Evolutionary conservation across 192 early-diverging fungal genomes (phyloP).

Genomic region (Entomortierella parvispora): DNA sequence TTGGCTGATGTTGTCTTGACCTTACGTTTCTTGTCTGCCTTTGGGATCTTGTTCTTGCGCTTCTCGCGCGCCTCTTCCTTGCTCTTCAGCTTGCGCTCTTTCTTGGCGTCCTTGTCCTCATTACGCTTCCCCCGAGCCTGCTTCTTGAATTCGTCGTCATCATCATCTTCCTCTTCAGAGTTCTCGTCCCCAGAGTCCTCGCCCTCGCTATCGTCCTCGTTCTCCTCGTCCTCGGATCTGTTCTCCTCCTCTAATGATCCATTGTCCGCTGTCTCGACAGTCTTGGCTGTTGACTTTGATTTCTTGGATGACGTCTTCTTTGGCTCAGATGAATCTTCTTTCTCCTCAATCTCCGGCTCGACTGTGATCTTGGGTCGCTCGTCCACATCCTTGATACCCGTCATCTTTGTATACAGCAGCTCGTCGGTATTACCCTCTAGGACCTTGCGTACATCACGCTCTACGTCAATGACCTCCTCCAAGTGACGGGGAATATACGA

Average conservation of each 20-base stretch:
- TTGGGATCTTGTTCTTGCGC: conserved; percentile 94
- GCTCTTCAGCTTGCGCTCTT: conserved; percentile 83
- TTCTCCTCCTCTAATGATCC: conserved; percentile 45
- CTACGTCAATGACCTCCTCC: conserved; percentile 90
- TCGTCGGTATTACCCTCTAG: conserved; percentile 79
- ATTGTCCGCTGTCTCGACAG: conserved; percentile 21
- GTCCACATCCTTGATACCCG: conserved; percentile 68
- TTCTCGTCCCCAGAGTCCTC: conserved; percentile 54
- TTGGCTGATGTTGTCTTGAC: conserved; percentile 76
- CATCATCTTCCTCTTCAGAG: conserved; percentile 53
- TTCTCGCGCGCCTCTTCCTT: conserved; percentile 94
- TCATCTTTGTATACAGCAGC: conserved; percentile 59
- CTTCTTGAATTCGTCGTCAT: conserved; percentile 46
- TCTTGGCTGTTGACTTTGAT: background rate
- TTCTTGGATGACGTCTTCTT: background rate
- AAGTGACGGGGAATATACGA: conserved; percentile 92
- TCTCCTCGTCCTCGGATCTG: conserved; percentile 38
- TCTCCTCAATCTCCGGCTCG: background rate
- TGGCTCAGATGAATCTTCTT: background rate
- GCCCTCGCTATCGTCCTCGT: conserved; percentile 53
- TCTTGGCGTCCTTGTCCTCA: conserved; percentile 91
- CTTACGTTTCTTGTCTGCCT: conserved; percentile 95
- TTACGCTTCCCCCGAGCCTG: conserved; percentile 74
- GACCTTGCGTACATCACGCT: conserved; percentile 81
- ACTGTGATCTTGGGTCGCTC: conserved; percentile 33